Base-by-base conservation (phyloP, 352 stramenopile genomes). In the Globisporangium takayamanum region DNA sequence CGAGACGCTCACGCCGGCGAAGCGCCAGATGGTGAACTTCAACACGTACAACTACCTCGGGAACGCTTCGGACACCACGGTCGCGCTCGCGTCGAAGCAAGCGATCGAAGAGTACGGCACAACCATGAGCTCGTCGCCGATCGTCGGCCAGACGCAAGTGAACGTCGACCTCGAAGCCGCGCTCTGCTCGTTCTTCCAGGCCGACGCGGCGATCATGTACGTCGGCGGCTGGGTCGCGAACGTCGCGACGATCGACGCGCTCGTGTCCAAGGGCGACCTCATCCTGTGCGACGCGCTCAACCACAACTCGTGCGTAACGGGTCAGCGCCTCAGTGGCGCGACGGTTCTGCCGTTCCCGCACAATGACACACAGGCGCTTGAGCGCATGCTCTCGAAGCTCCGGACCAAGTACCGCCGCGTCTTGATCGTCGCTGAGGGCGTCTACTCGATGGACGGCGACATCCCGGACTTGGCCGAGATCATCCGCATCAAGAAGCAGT, bases 41-140 rank as follows among this genome's bases (percentile, higher is more conserved):
- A 91, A 91, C 70, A 91, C 83, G 49, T 92, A 92, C 73, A 92
- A 92, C 59, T 92, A 92, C 59, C 70, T 92, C 16, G 83, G 83
- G 20, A 87, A 91, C 50, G 80, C 83, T 2, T 83, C 73, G 28
- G 71, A 90, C 64, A 55, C 62, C 15, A 65, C 72, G 25, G 78
- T 90, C 15, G 71, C 71, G 18, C 64, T 67, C 53, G 80, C 76
- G 20, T 79, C 77, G 2, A 82, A 84, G 62, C 65, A 72, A 20
- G 83, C 67, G 26, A 88, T 92, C 46, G 69, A 86, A 3, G 69
- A 80, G 53, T 89, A 89, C 51, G 83, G 83, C 39, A 88, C 78
- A 36, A 88, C 80, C 1, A 92, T 92, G 83, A 88, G 75, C 33
- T 92, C 80, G 46, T 90, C 80, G 18, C 80, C 83, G 42, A 92